Evolutionary conservation across 768 basidiomycete genomes (phyloP), one percentile per base, ranked within the genome.

Genomic region (Clitopilus passeckerianus): DNA sequence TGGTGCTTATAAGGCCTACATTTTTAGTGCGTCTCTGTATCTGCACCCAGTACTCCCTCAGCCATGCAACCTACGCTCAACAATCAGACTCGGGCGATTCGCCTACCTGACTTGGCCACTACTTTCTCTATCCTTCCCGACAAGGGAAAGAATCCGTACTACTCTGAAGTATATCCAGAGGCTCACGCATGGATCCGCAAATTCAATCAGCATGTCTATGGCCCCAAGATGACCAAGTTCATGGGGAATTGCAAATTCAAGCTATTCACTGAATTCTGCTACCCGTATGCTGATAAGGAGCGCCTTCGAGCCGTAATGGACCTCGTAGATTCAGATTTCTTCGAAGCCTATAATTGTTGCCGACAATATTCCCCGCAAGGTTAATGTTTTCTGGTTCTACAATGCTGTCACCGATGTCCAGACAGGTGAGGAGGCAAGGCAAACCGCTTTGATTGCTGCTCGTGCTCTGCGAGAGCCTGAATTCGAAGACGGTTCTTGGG

Each of bases 351-450:
- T n/a, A n/a, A n/a, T n/a, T n/a, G n/a, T n/a, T n/a, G n/a, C n/a
- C n/a, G n/a, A n/a, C n/a, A n/a, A n/a, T n/a, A n/a, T n/a, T n/a
- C n/a, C n/a, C n/a, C n/a, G n/a, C n/a, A n/a, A 80, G 80, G 74
- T 85, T 60, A 86, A 87, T 64, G 71, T 84, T 14, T 77, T 88
- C 33, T 88, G 85, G 71, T 81, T 84, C 59, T 76, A 86, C 53
- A 87, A 89, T 68, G 86, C 87, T 70, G 77, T 86, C 56, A 86
- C 83, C 67, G 86, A 87, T 62, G 85, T 86, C 59, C 86, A 86
- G 67, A 78, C 74, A 65, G 82, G 80, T 22, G 70, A 71, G 57
- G 85, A 82, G 52, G 86, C 84, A 37, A 74, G 74, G 46, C 71
- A 71, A 22, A 86, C 82, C 23, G 82, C 83, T 15, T 73, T 78